Conservation (phyloP, 2,329 filamentous ascomycete genomes). For the Remersonia thermophila region DNA sequence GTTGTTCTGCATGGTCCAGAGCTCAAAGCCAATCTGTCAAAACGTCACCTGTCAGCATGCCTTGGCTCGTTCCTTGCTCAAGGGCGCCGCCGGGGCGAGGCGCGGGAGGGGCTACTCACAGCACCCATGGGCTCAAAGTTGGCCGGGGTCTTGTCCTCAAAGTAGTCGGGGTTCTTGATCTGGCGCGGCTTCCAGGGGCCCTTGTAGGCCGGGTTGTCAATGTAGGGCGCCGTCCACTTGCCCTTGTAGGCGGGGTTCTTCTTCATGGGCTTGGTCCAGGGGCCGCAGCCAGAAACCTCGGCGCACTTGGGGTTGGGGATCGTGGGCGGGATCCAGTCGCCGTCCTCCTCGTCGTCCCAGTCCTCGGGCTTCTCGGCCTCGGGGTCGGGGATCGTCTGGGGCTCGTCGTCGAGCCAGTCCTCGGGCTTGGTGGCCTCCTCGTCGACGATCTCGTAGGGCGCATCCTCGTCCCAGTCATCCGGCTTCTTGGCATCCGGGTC, state of each 20-base stretch:
- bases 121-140: constrained; percentile 98
- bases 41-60: constrained; percentile 10
- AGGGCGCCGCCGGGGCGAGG: not conserved
- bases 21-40: constrained; percentile 82
- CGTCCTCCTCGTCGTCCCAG: constrained; percentile 99
- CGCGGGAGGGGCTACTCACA: constrained; percentile 52
- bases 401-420: constrained; percentile 92
- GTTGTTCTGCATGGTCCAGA: constrained; percentile 99
- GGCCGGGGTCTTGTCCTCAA: constrained; percentile 89
- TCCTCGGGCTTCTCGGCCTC: constrained; percentile 96
- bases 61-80: not conserved
- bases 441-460: constrained; percentile 90
- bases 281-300: constrained; percentile 84
- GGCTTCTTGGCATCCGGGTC: constrained; percentile 94
- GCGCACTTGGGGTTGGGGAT: constrained; percentile 93
- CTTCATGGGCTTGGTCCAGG: constrained; percentile 83
- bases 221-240: constrained; percentile 86
- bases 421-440: constrained; percentile 83
- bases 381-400: constrained; percentile 72
- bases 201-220: constrained; percentile 98
- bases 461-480: constrained; percentile 98
- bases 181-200: constrained; percentile 87
- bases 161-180: constrained; percentile 94
- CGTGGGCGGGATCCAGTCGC: constrained; percentile 86
- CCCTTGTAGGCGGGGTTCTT: constrained; percentile 97